A percentile compares a stretch with the other conserved stretches of the same genome.
Conservation (phyloP, 345 rosid genomes). For the Pelargonium nanum region DNA sequence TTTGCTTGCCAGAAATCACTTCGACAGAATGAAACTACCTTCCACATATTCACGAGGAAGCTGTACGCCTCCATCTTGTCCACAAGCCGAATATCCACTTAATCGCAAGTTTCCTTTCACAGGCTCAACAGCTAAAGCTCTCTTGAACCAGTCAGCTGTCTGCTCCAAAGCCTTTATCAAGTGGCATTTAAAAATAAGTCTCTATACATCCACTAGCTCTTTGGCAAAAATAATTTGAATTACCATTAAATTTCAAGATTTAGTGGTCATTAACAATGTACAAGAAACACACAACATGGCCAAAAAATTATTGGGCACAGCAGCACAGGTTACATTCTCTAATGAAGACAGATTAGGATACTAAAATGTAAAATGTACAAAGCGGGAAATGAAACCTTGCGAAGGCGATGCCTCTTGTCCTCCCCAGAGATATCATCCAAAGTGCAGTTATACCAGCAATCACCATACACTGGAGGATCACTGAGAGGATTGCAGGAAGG, state of each 20-base stretch:
- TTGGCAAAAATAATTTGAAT: too few species aligned
- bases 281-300: too few species aligned
- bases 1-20: too few species aligned
- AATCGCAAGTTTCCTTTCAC: slow-evolving; percentile 89
- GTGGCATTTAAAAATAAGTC: too few species aligned
- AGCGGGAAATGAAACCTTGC: too few species aligned
- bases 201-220: too few species aligned
- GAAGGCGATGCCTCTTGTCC: slow-evolving; percentile 79
- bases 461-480: slow-evolving; percentile 73
- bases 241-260: too few species aligned
- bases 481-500: slow-evolving; percentile 71
- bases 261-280: too few species aligned
- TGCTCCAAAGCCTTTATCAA: slow-evolving; percentile 81
- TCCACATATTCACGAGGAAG: slow-evolving; percentile 91
- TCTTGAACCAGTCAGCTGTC: slow-evolving; percentile 85
- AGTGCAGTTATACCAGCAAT: slow-evolving; percentile 98
- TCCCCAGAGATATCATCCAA: slow-evolving; percentile 78
- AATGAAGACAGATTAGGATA: too few species aligned
- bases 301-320: too few species aligned
- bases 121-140: slow-evolving; percentile 92
- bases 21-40: slow-evolving; percentile 46
- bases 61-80: slow-evolving; percentile 99
- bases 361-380: too few species aligned
- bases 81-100: slow-evolving; percentile 99
- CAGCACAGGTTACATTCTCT: too few species aligned